Evolutionary conservation across 345 rosid genomes (phyloP).

Genomic region (Hypericum androsaemum): DNA sequence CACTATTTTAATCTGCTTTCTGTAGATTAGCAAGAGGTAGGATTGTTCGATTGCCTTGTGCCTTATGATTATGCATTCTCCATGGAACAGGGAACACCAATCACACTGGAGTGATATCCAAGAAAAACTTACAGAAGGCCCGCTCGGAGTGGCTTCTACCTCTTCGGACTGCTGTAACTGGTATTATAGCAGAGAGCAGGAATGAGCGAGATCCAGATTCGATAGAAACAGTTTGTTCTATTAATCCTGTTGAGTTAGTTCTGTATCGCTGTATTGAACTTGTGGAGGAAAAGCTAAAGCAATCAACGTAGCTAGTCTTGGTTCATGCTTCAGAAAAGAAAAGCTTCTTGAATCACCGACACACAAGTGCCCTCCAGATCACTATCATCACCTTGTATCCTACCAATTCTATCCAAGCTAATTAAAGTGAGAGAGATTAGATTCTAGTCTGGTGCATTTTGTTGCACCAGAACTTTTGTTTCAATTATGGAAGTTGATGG

Average conservation of each 20-base stretch:
- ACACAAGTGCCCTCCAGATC: too few relatives aligned
- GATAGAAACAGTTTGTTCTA: slow-evolving; percentile 24
- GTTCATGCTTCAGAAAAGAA: neutral
- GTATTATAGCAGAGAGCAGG: slow-evolving; percentile 35
- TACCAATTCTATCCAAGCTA: too few relatives aligned
- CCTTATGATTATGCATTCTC: too few relatives aligned
- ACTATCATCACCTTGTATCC: too few relatives aligned
- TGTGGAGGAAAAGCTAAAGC: slow-evolving; percentile 52
- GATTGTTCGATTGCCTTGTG: too few relatives aligned
- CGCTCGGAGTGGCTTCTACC: slow-evolving; percentile 80
- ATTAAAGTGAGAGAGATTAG: too few relatives aligned
- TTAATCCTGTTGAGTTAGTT: slow-evolving; percentile 63
- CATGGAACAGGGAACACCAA: slow-evolving; percentile 38
- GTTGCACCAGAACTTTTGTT: too few relatives aligned
- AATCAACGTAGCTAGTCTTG: slow-evolving; percentile 10
- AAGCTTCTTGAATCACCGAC: too few relatives aligned
- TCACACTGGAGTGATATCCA: slow-evolving; percentile 35
- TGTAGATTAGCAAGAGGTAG: too few relatives aligned
- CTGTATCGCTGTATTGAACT: slow-evolving; percentile 81
- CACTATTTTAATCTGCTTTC: too few relatives aligned
- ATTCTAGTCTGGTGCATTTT: too few relatives aligned
- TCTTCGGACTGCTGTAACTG: slow-evolving; percentile 47
- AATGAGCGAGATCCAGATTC: slow-evolving; percentile 30
- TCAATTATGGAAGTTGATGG: too few relatives aligned
- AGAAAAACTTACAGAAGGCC: slow-evolving; percentile 50